A percentile compares a stretch with the other conserved stretches of the same genome.
These are phyloP conservation scores for Dacryopinax primogenitus DNA, from an alignment of 768 basidiomycete species.

Conservation along the genomic window DNA sequence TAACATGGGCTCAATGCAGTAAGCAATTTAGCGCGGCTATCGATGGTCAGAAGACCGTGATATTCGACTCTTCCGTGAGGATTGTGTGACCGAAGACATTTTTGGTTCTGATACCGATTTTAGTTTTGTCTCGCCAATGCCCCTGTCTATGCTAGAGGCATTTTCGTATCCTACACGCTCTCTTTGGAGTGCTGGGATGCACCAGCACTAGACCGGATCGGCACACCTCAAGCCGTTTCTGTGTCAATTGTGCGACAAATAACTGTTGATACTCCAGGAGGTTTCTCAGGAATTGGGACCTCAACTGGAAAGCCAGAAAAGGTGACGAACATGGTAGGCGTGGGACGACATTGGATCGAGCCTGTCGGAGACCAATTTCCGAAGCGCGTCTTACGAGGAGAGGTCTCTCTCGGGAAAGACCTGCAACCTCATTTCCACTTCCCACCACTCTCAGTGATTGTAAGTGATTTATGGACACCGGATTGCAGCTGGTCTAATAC, in stretches of 20 bases:
- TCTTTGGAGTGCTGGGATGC: slow-evolving; percentile 1
- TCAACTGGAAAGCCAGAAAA: background rate
- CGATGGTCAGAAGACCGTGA: background rate
- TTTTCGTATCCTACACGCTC: background rate
- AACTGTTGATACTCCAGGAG: background rate
- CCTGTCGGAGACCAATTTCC: background rate
- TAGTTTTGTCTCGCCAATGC: slow-evolving; percentile 3
- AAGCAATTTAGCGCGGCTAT: background rate
- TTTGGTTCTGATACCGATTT: background rate
- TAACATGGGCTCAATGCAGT: background rate
- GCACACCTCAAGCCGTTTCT: background rate
- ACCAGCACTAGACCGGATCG: background rate
- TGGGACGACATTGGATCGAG: background rate
- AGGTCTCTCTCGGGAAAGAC: background rate
- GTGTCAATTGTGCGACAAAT: background rate
- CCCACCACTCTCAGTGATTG: background rate
- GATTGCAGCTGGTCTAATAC: background rate
- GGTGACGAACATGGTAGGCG: background rate
- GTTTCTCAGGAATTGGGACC: background rate
- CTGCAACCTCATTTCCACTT: background rate
- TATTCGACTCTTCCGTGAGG: background rate
- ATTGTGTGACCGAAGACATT: background rate
- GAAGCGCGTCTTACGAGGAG: background rate
- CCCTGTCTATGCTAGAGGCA: background rate
- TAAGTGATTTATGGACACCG: background rate